Base-by-base conservation (phyloP, 257 asterid species). In the Fraxinus quadrangulata region DNA sequence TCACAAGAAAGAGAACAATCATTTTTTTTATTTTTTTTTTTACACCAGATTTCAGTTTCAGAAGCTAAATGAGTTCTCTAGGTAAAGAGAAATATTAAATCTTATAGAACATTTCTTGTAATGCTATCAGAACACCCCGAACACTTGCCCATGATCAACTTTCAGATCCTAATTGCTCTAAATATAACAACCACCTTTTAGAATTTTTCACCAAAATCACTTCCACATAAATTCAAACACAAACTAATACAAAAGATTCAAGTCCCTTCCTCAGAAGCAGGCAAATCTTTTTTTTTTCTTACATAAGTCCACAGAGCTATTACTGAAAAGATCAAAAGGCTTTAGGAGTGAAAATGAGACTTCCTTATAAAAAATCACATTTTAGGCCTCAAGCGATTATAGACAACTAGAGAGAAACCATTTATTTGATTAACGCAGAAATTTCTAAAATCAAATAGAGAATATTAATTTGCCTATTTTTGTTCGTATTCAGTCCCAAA, bases 401-500 rank as follows among this genome's bases (percentile, higher is more conserved):
- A 16, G 33, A 71, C 26, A 63, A 21, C 34, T 54, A 21, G 13
- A 28, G 47, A 34, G 30, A 23, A 16, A 37, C 33, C 17, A 40
- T 14, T 2, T 66, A 66, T 17, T 23, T 75, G 36, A 47, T 21
- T 19, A 72, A 7, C 1, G 21, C 40, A 49, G 6, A 33, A 34
- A 33, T n/a, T 3, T 2, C 17, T 67, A 11, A 75, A 90, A 81
- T 80, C 56, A 47, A 47, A 88, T 93, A 81, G 89, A 93, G 82
- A 92, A 88, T 89, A 90, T 14, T 91, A 21, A 92, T 91, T 75
- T 93, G 92, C 21, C n/a, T 47, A 80, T 88, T 95, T 56, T 95
- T 95, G 40, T 92, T 95, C 74, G 87, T 90, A 23, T 47, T 95
- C 97, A 95, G 90, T 86, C 70, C 96, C 97, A 88, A 76, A 90